Evolutionary conservation across 192 early-diverging fungal genomes (phyloP), one percentile per base, ranked within the genome.

Genomic region (Tieghemiomyces parasiticus): DNA sequence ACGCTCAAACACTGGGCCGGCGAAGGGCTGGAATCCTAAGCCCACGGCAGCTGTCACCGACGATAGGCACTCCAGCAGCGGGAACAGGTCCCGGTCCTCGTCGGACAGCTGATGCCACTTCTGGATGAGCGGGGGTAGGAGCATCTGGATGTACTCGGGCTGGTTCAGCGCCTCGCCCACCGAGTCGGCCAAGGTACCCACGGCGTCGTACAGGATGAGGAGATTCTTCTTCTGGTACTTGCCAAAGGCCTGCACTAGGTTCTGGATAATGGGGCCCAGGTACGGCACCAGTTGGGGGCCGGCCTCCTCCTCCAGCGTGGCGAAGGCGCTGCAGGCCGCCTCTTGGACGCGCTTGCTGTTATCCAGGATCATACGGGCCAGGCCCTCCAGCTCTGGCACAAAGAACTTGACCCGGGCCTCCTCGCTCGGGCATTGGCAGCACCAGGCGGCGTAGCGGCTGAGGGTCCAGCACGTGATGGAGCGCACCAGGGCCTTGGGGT

Each of bases 391-490:
- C 50, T 93, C 67, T 20, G 95, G 93, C 56, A 86, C 79, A 66
- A 98, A 91, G 67, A 90, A 93, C 44, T 74, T 72, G 42, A 78
- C 72, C 29, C 75, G 53, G 59, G 73, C 73, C 63, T 78, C 81
- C 19, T 75, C 58, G 63, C 76, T 78, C 44, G 71, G 66, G 25
- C 75, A 71, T 64, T 76, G 71, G 56, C 79, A 67, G 51, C 80
- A 78, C 93, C 93, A 96, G 49, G 78, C 76, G 30, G 85, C 79
- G 67, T 95, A 99, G 53, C 97, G 85, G 51, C 92, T 88, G 49
- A 96, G 74, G 32, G 97, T 92, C 97, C 97, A 99, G 74, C 97
- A 99, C 10, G 97, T 88, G 67, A 99, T 99, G 25, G 92, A 89
- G 49, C 93, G 85, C 34, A 99, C 89, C 60, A 97, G 78, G 8